These are phyloP conservation scores for Arthrobotrys sphaeroides DNA, from an alignment of 2,329 filamentous ascomycete species.

Conservation along the genomic window DNA sequence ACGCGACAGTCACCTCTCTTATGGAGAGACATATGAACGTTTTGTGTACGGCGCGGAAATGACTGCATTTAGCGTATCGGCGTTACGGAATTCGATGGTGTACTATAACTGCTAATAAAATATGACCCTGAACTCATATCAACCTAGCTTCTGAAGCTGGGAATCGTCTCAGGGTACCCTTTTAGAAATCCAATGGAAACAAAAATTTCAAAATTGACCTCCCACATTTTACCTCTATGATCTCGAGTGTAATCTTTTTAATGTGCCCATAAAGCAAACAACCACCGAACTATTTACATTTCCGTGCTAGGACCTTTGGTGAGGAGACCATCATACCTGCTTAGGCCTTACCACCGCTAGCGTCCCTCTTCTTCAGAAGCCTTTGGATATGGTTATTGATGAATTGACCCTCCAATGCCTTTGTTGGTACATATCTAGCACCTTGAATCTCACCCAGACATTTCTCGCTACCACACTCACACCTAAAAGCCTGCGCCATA, in stretches of 20 bases:
- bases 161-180: neutral
- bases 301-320: neutral
- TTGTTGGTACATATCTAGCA: conserved; percentile 69
- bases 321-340: neutral
- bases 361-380: conserved; percentile 64
- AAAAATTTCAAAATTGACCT: neutral
- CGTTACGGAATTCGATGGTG: neutral
- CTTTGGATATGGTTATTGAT: conserved; percentile 71
- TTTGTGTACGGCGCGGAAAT: neutral
- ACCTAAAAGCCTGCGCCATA: conserved; percentile 77
- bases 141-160: too few species aligned
- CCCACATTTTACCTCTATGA: neutral
- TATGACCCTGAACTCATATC: too few species aligned
- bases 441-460: conserved; percentile 73
- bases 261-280: neutral
- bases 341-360: neutral
- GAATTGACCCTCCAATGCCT: conserved; percentile 69
- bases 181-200: neutral
- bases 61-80: neutral
- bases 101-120: neutral
- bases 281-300: neutral
- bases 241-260: neutral
- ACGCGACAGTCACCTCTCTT: neutral
- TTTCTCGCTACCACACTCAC: conserved; percentile 68
- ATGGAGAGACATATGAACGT: neutral